phyloP scores from a whole-genome alignment of 257 asterid genomes.

The Penstemon eatonii region DNA sequence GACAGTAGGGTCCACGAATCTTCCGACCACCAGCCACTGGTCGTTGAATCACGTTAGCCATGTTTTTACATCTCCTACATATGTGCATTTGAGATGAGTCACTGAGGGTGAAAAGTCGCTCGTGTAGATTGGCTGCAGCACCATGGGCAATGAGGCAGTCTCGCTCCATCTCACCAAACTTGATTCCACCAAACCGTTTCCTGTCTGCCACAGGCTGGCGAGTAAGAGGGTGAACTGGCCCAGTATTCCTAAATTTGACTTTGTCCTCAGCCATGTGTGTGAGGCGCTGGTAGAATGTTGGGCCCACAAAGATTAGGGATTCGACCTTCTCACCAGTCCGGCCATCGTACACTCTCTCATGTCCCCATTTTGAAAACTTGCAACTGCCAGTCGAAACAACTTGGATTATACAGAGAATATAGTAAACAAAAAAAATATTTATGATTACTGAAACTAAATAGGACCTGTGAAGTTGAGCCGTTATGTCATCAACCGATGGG shows the following conservation, averaged over 20 bases:
- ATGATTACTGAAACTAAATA: not conserved
- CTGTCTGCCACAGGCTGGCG: conserved; percentile 97
- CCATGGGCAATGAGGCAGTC: conserved; percentile 96
- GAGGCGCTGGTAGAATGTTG: conserved; percentile 91
- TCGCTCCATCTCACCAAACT: conserved; percentile 94
- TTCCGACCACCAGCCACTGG: conserved; percentile 61
- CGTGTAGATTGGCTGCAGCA: conserved; percentile 84
- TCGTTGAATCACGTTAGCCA: conserved; percentile 79
- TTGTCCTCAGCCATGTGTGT: conserved; percentile 96
- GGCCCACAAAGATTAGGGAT: conserved; percentile 82
- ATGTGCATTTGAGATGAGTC: conserved; percentile 86
- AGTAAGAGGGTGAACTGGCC: conserved; percentile 95
- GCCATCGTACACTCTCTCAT: conserved; percentile 78
- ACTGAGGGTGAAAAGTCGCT: conserved; percentile 88
- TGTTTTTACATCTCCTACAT: conserved; percentile 68
- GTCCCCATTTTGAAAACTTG: conserved; percentile 42
- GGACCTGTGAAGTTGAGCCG: conserved; percentile 84
- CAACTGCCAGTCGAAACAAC: conserved; percentile 46
- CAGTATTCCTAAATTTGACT: conserved; percentile 81
- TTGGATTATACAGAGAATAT: conserved; percentile 6
- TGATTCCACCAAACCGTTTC: conserved; percentile 88
- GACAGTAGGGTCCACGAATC: conserved; percentile 82
- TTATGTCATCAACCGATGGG: conserved; percentile 66
- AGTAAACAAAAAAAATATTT: not conserved
- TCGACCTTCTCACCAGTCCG: conserved; percentile 71